A percentile compares a stretch with the other conserved stretches of the same genome.
These are phyloP conservation scores for Syzygium oleosum DNA, from an alignment of 345 rosid genomes.

Conservation along the genomic window DNA sequence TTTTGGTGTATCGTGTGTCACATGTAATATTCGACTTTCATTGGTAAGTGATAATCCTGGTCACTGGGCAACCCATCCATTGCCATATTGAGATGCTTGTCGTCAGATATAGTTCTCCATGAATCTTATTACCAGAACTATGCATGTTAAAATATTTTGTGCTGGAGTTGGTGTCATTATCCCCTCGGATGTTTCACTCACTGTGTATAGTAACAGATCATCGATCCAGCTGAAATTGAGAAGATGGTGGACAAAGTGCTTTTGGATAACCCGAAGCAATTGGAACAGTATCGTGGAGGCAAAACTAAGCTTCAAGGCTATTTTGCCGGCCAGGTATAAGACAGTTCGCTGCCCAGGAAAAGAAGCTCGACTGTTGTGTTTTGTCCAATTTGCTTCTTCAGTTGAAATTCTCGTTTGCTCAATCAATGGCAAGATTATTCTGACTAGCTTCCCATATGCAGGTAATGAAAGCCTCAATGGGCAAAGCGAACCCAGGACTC, in stretches of 20 bases:
- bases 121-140: background rate
- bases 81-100: background rate
- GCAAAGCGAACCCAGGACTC: conserved; percentile 83
- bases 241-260: conserved; percentile 70
- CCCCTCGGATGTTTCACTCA: background rate
- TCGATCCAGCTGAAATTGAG: conserved; percentile 74
- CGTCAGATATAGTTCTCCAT: background rate
- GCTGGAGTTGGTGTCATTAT: background rate
- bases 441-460: conserved; percentile 14
- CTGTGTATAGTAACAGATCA: conserved; percentile 32
- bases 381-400: background rate
- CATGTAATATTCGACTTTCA: background rate
- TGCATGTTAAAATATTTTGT: background rate
- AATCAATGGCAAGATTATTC: background rate
- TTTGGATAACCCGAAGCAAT: conserved; percentile 72
- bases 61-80: background rate
- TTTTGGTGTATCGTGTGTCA: background rate
- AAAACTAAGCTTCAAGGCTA: conserved; percentile 85
- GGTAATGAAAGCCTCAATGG: conserved; percentile 91
- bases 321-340: conserved; percentile 82
- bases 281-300: conserved; percentile 76
- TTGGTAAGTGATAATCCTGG: background rate
- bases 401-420: background rate
- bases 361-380: background rate
- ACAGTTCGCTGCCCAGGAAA: background rate